Base-by-base conservation (phyloP, 2,329 filamentous ascomycete genomes). In the Cyphellophora europaea region DNA sequence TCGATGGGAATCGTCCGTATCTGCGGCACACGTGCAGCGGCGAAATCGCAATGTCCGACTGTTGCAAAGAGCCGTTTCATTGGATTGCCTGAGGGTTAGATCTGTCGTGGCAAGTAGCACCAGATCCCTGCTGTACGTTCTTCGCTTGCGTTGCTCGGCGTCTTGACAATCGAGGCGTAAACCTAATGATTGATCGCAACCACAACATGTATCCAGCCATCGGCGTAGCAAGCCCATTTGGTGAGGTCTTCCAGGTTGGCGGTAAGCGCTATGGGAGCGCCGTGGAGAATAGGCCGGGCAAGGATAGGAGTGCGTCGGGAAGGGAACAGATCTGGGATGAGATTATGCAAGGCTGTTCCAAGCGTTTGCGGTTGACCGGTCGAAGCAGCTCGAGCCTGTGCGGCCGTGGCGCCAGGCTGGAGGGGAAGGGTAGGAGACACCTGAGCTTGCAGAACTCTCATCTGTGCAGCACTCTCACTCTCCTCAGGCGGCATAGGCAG, bases 121-220 rank as follows among this genome's bases (percentile, higher is more conserved):
- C n/a, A n/a, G n/a, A n/a, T n/a, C n/a, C n/a, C n/a, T n/a, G n/a
- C n/a, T n/a, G n/a, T n/a, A n/a, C n/a, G n/a, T n/a, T n/a, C n/a
- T n/a, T n/a, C n/a, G n/a, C n/a, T n/a, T n/a, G n/a, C n/a, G n/a
- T n/a, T n/a, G n/a, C n/a, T n/a, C n/a, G n/a, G n/a, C n/a, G n/a
- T n/a, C n/a, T n/a, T n/a, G n/a, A n/a, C n/a, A n/a, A n/a, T n/a
- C n/a, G n/a, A n/a, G n/a, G n/a, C n/a, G n/a, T n/a, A 16, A 19
- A 32, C 13, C 19, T 18, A 32, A 12, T 18, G 15, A 19, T 32
- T 32, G 13, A 32, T 18, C 8, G 79, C 71, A 4, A 95, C 73
- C 34, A 86, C 82, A 27, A 95, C 60, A 57, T 86, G 85, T 16
- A 94, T 58, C 81, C 88, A 98, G 0, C 91, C 91, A 60, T 98